Evolutionary conservation across 2,329 filamentous ascomycete genomes (phyloP).

Genomic region (Calonectria henricotiae): DNA sequence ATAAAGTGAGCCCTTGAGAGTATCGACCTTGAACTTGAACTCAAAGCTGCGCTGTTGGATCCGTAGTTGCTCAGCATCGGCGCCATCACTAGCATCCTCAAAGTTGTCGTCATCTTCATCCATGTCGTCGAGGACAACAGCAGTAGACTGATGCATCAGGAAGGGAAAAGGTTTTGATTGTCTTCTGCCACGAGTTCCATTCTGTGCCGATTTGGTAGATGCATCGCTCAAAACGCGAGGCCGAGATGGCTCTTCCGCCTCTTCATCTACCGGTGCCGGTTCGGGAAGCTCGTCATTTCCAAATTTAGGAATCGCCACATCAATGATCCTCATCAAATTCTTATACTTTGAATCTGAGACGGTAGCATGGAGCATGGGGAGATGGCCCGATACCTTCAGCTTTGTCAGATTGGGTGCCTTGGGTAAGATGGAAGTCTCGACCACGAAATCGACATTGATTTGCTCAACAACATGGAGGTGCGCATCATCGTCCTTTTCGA

Average conservation of each 20-base stretch:
- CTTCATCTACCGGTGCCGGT: conserved; percentile 47
- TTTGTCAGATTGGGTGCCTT: conserved; percentile 95
- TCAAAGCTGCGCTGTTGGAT: conserved; percentile 94
- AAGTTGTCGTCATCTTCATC: conserved; percentile 78
- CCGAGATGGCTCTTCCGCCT: conserved; percentile 52
- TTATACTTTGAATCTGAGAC: conserved; percentile 98
- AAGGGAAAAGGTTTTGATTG: conserved; percentile 84
- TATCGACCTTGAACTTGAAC: conserved; percentile 96
- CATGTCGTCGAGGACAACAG: conserved; percentile 86
- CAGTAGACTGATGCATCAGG: conserved; percentile 80
- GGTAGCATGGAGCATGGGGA: conserved; percentile 92
- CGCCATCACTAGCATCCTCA: conserved; percentile 76
- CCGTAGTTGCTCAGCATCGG: conserved; percentile 73
- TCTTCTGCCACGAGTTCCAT: conserved; percentile 66
- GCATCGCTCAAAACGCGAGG: conserved; percentile 65
- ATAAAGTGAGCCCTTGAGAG: conserved; percentile 92
- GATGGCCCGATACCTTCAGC: conserved; percentile 89
- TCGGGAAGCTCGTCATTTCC: conserved; percentile 60
- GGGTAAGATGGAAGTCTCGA: conserved; percentile 97
- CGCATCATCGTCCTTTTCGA: conserved; percentile 76
- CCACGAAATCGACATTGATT: conserved; percentile 96
- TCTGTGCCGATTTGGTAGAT: conserved; percentile 65
- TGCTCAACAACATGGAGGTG: conserved; percentile 93
- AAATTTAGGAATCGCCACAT: conserved; percentile 93
- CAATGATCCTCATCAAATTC: conserved; percentile 94